Evolutionary conservation across 768 basidiomycete species (phyloP), one percentile per base, ranked within the genome.

Genomic region (Lentinula sp.): DNA sequence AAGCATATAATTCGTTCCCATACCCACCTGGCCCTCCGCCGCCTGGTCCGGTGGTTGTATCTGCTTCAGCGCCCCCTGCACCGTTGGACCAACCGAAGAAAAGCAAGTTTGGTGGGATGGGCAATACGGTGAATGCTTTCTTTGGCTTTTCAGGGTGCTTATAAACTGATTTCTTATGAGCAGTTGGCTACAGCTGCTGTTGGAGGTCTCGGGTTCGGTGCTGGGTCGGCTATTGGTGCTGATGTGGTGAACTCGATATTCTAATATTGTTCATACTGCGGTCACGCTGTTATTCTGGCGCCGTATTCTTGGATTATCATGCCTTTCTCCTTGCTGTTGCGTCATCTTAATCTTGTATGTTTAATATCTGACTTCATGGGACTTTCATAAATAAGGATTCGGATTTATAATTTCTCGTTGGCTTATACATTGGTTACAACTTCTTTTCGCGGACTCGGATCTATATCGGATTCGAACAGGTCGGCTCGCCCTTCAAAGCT

Each of bases 121-220:
- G 84, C 11, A 79, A 81, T 66, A 89, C 84, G 62, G 85, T 89
- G 59, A 56, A 74, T 70, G 32, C 16, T 5, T 31, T 28, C 35
- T 39, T 32, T 15, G 23, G 11, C 37, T 48, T 23, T 59, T 34
- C 6, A 21, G 40, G n/a, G 50, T 61, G n/a, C 37, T 13, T 15
- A 57, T 4, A 32, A 45, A 46, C 34, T 55, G 13, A 52, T 37
- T 43, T 28, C 1, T 32, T 15, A 15, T 52, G 23, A 18, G 6
- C 8, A 80, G 84, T 74, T 86, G 78, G 85, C 83, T 1, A 74
- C 84, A 60, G 80, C 83, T 34, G 84, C 84, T 13, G 84, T 77
- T 16, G 88, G 89, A 32, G 90, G 90, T 68, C 83, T 85, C 59
- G 89, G 89, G 0, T 89, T 89, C 64, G 89, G 89, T 66, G 88